Conservation (phyloP, 306 rosid species). For the Delonix regia region DNA sequence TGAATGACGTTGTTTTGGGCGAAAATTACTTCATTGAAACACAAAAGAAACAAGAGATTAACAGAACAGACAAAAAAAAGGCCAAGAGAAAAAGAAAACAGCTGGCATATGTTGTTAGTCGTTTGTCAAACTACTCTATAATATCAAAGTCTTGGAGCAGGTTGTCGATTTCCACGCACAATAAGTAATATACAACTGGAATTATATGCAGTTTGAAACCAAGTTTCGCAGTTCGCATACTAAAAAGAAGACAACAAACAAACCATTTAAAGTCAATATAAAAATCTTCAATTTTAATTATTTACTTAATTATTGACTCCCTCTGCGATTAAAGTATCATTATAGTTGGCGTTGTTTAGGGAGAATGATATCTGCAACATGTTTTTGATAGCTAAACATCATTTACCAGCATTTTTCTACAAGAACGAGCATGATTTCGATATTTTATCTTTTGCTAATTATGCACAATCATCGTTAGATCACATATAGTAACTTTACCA, state of each 20-base stretch:
- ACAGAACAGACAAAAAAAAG: neutral
- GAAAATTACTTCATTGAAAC: no score
- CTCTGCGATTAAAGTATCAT: neutral
- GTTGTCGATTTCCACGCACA: neutral
- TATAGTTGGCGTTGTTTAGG: neutral
- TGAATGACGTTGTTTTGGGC: neutral
- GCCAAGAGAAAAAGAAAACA: neutral
- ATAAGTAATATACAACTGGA: neutral
- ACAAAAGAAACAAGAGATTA: neutral
- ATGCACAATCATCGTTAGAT: neutral
- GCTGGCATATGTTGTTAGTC: neutral
- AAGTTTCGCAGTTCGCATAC: slow-evolving; percentile 16
- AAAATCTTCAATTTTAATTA: no score
- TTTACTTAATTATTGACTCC: no score
- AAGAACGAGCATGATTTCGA: neutral
- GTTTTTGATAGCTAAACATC: slow-evolving; percentile 5
- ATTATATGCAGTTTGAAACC: neutral
- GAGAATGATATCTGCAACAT: neutral
- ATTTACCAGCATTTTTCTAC: slow-evolving; percentile 14
- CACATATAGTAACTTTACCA: no score
- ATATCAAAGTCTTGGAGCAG: neutral
- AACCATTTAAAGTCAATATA: slow-evolving; percentile 28
- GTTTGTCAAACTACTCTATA: neutral
- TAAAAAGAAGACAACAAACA: slow-evolving; percentile 13
- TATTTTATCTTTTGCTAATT: neutral